Evolutionary conservation across 805 yeast genomes (phyloP), one percentile per base, ranked within the genome.

Genomic region (Kluyveromyces siamensis): DNA sequence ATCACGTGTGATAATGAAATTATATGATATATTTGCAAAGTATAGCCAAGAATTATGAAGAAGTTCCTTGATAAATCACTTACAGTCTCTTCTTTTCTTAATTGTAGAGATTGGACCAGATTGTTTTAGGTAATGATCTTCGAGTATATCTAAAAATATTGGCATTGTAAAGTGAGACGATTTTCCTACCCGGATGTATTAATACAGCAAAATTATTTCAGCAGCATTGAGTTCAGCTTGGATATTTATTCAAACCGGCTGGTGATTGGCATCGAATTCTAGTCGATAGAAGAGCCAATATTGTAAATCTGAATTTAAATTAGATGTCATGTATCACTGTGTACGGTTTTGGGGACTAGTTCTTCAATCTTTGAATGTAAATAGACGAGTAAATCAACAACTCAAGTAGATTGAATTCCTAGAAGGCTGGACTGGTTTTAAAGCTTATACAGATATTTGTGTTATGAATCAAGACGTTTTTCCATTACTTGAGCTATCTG

Each of bases 401-500:
- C 17, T 25, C 18, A n/a, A 14, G 14, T 8, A 5, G 7, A 4
- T 21, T 8, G 11, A 43, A n/a, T 18, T 30, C n/a, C 25, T 14
- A 27, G 36, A 41, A 14, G 33, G 21, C 7, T 41, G 18, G 8
- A 18, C 10, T 27, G 19, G 8, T 30, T 18, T 10, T 1, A 14
- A 16, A 39, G 17, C 36, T 27, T 17, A 40, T n/a, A 41, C 46
- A 37, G 45, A 27, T 4, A 2, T 11, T 30, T 11, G 19, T 14
- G 19, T 21, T 11, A 58, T 64, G 60, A 67, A 65, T 40, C 64
- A 63, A 30, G 84, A 79, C 54, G 72, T 74, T 30, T 83, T 83
- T 60, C 88, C 88, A 0, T 53, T 81, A 5, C 70, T 83, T n/a
- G 84, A 80, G 25, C 62, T 74, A 39, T 68, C 74, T 37, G 88